These are phyloP conservation scores for Toxicodendron radicans DNA, from an alignment of 345 rosid genomes.

Conservation along the genomic window DNA sequence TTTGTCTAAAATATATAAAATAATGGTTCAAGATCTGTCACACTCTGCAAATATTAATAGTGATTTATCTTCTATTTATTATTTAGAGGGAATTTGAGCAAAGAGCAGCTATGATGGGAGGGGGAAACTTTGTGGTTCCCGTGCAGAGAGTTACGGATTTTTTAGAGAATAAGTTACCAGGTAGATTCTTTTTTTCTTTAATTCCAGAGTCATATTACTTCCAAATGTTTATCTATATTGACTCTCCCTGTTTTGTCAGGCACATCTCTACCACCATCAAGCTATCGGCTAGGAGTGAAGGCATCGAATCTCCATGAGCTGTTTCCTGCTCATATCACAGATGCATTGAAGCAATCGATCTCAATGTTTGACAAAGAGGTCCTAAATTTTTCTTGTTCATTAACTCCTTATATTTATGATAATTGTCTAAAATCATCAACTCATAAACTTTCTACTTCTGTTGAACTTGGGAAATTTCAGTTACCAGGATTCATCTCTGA, in stretches of 20 bases:
- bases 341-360: slow-evolving; percentile 69
- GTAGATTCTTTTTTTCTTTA: slow-evolving; percentile 30
- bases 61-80: slow-evolving; percentile 18
- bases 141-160: slow-evolving; percentile 87
- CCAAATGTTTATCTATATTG: slow-evolving; percentile 10
- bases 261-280: slow-evolving; percentile 74
- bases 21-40: no score
- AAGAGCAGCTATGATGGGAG: slow-evolving; percentile 89
- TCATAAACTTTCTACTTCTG: slow-evolving; percentile 10
- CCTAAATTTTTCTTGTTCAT: neutral
- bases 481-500: slow-evolving; percentile 84
- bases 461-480: slow-evolving; percentile 42
- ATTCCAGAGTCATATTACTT: neutral
- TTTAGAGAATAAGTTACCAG: slow-evolving; percentile 71
- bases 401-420: neutral
- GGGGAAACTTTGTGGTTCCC: slow-evolving; percentile 78
- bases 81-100: slow-evolving; percentile 84
- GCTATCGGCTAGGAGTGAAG: slow-evolving; percentile 88
- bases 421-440: neutral
- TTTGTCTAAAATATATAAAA: no score
- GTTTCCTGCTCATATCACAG: slow-evolving; percentile 67
- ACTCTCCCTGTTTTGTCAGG: slow-evolving; percentile 44
- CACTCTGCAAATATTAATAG: neutral
- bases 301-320: slow-evolving; percentile 81
- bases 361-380: slow-evolving; percentile 83